Percentiles rank a stretch among this genome's conserved stretches.
phyloP scores from a whole-genome alignment of 2,329 filamentous ascomycete species.

The Hymenoscyphus linearis region DNA sequence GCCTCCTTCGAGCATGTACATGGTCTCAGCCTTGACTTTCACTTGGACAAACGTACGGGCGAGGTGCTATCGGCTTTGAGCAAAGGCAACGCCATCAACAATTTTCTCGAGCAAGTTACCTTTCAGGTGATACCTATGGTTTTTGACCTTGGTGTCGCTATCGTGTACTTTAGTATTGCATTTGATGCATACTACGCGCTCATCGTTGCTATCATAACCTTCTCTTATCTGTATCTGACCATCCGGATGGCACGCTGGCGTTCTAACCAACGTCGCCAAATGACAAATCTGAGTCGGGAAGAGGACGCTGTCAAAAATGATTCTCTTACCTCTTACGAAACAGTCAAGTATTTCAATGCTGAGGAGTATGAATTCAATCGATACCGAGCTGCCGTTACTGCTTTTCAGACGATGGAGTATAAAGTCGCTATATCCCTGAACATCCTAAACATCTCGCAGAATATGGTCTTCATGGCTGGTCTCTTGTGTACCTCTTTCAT shows the following conservation, averaged over 20 bases:
- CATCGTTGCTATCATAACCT: conserved; percentile 83
- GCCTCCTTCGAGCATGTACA: conserved; percentile 98
- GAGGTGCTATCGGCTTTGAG: conserved; percentile 93
- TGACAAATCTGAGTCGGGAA: conserved; percentile 91
- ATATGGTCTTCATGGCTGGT: conserved; percentile 73
- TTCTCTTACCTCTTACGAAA: conserved; percentile 98
- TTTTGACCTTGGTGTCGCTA: conserved; percentile 79
- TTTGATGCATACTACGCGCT: conserved; percentile 90
- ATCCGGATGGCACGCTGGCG: conserved; percentile 93
- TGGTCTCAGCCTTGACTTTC: conserved; percentile 89
- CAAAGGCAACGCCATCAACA: conserved; percentile 94
- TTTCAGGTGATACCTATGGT: conserved; percentile 96
- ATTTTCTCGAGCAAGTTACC: conserved; percentile 91
- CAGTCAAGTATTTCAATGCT: conserved; percentile 86
- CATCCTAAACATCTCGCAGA: conserved; percentile 76
- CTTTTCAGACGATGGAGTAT: conserved; percentile 70
- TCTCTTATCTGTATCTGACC: conserved; percentile 94
- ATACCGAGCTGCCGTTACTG: conserved; percentile 64
- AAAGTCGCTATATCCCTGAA: conserved; percentile 72
- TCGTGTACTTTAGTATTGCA: conserved; percentile 69
- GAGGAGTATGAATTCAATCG: conserved; percentile 73
- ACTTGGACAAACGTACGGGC: conserved; percentile 92
- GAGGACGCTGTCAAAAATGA: conserved; percentile 98
- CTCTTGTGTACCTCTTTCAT: conserved; percentile 68
- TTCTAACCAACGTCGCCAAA: conserved; percentile 82